Base-by-base conservation (phyloP, 2,329 filamentous ascomycete species). In the Fusarium musae region DNA sequence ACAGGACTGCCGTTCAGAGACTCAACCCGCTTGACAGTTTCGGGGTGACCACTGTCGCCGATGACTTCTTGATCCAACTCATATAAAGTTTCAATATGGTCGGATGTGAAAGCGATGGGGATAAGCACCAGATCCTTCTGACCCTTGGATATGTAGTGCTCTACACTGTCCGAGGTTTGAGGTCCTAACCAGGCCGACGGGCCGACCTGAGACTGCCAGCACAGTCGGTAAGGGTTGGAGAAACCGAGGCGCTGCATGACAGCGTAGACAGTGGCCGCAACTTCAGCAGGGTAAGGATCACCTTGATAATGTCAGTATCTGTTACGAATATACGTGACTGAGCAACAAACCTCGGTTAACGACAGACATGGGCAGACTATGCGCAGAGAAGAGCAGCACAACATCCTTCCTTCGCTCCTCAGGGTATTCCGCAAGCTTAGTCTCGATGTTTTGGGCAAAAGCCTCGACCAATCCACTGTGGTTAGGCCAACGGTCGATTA, bases 181-280 rank as follows among this genome's bases (percentile, higher is more conserved):
- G 96, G 95, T 28, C 96, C 96, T 13, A 99, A 87, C 96, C 96
- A 99, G 26, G 96, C 93, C 34, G 92, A 94, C 1, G 97, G 96
- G 12, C 97, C 96, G 72, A 99, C 96, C 83, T 99, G 96, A 9
- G 95, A 98, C 83, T 99, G 96, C 96, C 96, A 99, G 79, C 95
- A 96, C 23, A 99, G 87, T 61, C 96, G 92, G 84, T 98, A 98
- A 10, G 93, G 94, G 84, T 99, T 96, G 69, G 90, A 92, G 83
- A 96, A 95, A 37, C 92, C 92, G 19, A 99, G 87, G 54, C 94
- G 89, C 80, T 97, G 90, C 93, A 98, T 98, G n/a, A 99, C 96
- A 6, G 96, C 95, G 80, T 97, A 92, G 13, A 98, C 96, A 0
- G 96, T 99, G 15, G 96, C 96, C 11, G 94, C 96, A 10, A 99